These are phyloP conservation scores for Monosporascus sp. DNA, from an alignment of 2,329 filamentous ascomycete genomes.

Conservation along the genomic window DNA sequence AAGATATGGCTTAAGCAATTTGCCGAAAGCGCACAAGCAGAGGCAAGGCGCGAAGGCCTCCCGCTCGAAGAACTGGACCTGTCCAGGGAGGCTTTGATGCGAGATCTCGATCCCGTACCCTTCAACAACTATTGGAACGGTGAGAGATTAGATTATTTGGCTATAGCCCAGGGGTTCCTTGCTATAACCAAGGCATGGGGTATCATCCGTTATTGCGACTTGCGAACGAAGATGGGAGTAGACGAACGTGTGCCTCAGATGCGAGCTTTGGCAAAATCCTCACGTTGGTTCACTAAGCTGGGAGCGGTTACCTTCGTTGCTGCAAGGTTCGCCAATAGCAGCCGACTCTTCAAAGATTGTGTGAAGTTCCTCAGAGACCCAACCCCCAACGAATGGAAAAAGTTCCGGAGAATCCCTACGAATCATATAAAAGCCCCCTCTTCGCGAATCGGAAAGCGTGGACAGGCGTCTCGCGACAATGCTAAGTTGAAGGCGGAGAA, in stretches of 20 bases:
- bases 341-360: constrained; percentile 55
- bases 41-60: constrained; percentile 31
- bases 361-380: constrained; percentile 54
- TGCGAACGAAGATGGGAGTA: constrained; percentile 54
- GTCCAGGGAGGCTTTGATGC: constrained; percentile 33
- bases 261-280: constrained; percentile 54
- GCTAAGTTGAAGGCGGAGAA: constrained; percentile 5
- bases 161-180: constrained; percentile 52
- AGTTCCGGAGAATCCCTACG: constrained; percentile 47
- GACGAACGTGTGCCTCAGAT: constrained; percentile 52
- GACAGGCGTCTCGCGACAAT: constrained; percentile 19
- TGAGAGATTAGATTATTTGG: constrained; percentile 52
- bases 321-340: constrained; percentile 43
- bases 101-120: constrained; percentile 47
- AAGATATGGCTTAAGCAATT: constrained; percentile 56
- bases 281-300: constrained; percentile 50
- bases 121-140: constrained; percentile 54
- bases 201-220: constrained; percentile 52
- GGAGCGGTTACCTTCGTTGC: constrained; percentile 54
- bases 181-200: constrained; percentile 53
- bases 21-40: constrained; percentile 35
- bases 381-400: constrained; percentile 50
- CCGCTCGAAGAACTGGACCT: constrained; percentile 32
- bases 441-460: constrained; percentile 22
- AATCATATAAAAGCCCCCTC: constrained; percentile 25